Conservation (phyloP, 2,329 filamentous ascomycete species). For the Hortaea sp. region DNA sequence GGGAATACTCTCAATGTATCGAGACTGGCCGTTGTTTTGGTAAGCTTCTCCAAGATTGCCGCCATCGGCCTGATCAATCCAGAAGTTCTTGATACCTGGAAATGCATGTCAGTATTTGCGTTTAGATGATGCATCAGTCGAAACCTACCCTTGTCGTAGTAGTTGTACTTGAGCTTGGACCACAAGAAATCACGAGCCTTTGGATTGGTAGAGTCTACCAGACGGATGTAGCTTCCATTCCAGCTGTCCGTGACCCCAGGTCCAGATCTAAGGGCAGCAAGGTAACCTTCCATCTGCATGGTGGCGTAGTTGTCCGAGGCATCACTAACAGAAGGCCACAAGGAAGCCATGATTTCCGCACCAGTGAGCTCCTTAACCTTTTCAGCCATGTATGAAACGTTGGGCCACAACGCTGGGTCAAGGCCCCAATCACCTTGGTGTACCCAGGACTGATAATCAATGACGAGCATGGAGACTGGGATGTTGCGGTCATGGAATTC, state of each 20-base stretch:
- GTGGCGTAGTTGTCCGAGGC: slow-evolving; percentile 19
- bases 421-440: slow-evolving; percentile 23
- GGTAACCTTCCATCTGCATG: slow-evolving; percentile 18
- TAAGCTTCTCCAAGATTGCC: slow-evolving; percentile 29
- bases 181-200: slow-evolving; percentile 21
- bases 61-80: slow-evolving; percentile 28
- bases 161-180: slow-evolving; percentile 20
- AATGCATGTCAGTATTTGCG: background rate
- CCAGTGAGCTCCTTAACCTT: slow-evolving; percentile 22
- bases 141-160: slow-evolving; percentile 16
- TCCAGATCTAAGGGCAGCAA: slow-evolving; percentile 20
- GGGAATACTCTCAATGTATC: slow-evolving; percentile 21
- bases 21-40: slow-evolving; percentile 27
- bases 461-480: slow-evolving; percentile 23
- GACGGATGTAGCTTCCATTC: slow-evolving; percentile 23
- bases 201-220: slow-evolving; percentile 25
- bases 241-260: slow-evolving; percentile 21
- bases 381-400: slow-evolving; percentile 19
- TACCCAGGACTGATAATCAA: slow-evolving; percentile 25
- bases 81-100: slow-evolving; percentile 24
- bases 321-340: slow-evolving; percentile 24
- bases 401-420: slow-evolving; percentile 21
- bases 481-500: slow-evolving; percentile 22
- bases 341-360: slow-evolving; percentile 25
- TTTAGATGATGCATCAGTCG: background rate